phyloP scores from a whole-genome alignment of 2,329 filamentous ascomycete species.

The Trichoderma lentiforme region DNA sequence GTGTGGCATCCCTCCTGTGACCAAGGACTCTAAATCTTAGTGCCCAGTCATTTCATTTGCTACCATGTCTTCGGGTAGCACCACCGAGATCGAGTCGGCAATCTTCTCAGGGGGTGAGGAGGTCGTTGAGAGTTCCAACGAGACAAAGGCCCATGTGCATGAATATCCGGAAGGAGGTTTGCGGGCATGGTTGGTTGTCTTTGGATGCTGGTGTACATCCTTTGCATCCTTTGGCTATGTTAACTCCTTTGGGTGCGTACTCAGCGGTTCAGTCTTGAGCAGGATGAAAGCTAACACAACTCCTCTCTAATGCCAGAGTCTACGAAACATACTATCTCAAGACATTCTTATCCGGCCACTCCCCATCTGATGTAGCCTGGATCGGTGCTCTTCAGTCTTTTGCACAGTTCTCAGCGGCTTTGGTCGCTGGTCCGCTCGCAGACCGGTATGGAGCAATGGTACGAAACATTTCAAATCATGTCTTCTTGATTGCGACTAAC shows the following conservation, averaged over 20 bases:
- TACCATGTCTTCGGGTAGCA: constrained; percentile 5
- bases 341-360: not conserved
- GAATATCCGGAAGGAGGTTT: not conserved
- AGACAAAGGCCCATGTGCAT: not conserved
- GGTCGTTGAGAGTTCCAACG: not conserved
- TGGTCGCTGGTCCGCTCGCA: not conserved
- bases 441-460: constrained; percentile 8
- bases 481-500: not conserved
- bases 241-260: constrained; percentile 3
- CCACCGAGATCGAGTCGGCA: constrained; percentile 9
- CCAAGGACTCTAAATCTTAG: not conserved
- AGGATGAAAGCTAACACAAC: not conserved
- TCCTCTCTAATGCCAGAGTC: not conserved
- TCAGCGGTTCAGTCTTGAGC: not conserved
- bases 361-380: constrained; percentile 6
- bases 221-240: constrained; percentile 6
- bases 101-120: not conserved
- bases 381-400: constrained; percentile 1
- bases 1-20: not conserved
- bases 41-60: not conserved
- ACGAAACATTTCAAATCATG: not conserved
- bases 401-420: not conserved
- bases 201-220: constrained; percentile 3
- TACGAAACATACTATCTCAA: constrained; percentile 7
- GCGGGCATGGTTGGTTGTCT: constrained; percentile 3